Base-by-base conservation (phyloP, 192 early-diverging fungal species). In the Linnemannia exigua region DNA sequence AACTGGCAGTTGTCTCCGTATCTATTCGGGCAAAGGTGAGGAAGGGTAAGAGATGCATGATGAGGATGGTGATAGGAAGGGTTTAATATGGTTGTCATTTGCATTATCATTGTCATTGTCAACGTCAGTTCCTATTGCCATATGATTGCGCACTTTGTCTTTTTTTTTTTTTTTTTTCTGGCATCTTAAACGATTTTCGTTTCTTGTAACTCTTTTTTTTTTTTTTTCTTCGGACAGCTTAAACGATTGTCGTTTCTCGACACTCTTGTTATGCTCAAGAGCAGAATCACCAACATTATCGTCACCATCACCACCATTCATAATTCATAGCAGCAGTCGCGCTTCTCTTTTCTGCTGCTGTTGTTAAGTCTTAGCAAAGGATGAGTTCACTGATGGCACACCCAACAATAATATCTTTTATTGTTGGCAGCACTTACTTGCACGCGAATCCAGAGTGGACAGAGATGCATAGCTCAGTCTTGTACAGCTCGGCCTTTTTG, bases 1-100 rank as follows among this genome's bases (percentile, higher is more conserved):
- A 97, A 99, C 86, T 97, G 95, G 91, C 98, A 99, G 80, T 97
- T 94, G 31, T 91, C 89, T 36, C 95, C 97, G 84, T 99, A 99
- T 79, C 97, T 95, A 91, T 74, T 20, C 11, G 61, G 31, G 68
- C 11, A 17, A 74, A 67, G 11, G 44, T 31, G 28, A 46, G 2
- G 44, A 54, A 9, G 28, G 71, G 44, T 67, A 19, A 44, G 16
- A 38, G 38, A 16, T 35, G 33, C 5, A 22, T 71, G 38, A 84
- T 31, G 66, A 72, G 25, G 28, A 54, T 35, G 47, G 8, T 16
- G 25, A 63, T 79, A 36, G 70, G 46, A 58, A 76, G 36, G 15
- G 50, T 50, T 38, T 28, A 11, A 50, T 51, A n/a, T 72, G 70
- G n/a, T 63, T 36, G 11, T 28, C 14, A 75, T 67, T 48, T 3